phyloP scores from a whole-genome alignment of 2,329 filamentous ascomycete genomes.

The Ceratocystiopsis brevicomis region DNA sequence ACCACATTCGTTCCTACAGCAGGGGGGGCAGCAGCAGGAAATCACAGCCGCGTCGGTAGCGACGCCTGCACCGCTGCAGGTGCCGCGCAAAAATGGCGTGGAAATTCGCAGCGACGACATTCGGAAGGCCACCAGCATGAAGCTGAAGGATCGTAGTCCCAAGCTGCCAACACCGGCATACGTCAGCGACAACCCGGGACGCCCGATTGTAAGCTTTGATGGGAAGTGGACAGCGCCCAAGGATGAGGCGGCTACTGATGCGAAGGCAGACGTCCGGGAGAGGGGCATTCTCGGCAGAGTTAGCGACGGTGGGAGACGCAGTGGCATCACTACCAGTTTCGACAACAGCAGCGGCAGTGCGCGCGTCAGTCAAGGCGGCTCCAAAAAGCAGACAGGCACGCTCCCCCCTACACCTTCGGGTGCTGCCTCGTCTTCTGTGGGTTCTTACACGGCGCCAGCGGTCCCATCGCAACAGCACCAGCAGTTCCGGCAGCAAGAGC shows the following conservation, averaged over 20 bases:
- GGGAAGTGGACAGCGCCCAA: conserved; percentile 54
- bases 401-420: conserved; percentile 16
- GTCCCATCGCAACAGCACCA: conserved; percentile 11
- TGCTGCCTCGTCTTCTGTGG: conserved; percentile 36
- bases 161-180: conserved; percentile 76
- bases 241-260: conserved; percentile 45
- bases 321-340: conserved; percentile 10
- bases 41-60: conserved; percentile 9
- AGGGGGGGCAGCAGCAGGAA: background rate
- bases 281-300: conserved; percentile 6
- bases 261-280: conserved; percentile 35
- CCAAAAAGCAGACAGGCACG: background rate
- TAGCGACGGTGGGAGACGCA: conserved; percentile 9
- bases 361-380: conserved; percentile 12
- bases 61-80: conserved; percentile 17
- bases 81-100: conserved; percentile 53
- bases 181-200: conserved; percentile 75
- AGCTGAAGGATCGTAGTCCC: conserved; percentile 64
- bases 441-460: conserved; percentile 19
- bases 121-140: conserved; percentile 76
- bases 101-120: conserved; percentile 81
- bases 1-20: background rate
- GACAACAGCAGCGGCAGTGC: conserved; percentile 12
- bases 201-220: conserved; percentile 96
- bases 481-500: conserved; percentile 2